phyloP scores from a whole-genome alignment of 2,329 filamentous ascomycete genomes.

The Monosporascus ibericus region DNA sequence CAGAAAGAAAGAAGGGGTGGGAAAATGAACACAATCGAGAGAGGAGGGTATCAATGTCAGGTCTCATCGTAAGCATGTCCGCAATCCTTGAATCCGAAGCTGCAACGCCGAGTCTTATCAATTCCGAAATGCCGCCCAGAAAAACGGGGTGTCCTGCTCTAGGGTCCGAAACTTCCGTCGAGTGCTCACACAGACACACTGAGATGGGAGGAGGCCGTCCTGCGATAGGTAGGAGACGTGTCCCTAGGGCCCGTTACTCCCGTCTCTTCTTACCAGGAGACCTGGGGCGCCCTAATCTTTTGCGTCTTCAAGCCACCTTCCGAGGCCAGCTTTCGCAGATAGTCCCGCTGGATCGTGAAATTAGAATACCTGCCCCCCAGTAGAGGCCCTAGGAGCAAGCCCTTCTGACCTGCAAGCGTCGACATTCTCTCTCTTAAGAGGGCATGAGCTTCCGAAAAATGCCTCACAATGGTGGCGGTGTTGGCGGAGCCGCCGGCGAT shows the following conservation, averaged over 20 bases:
- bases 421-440: slow-evolving; percentile 53
- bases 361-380: slow-evolving; percentile 73
- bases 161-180: too few relatives aligned
- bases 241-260: too few relatives aligned
- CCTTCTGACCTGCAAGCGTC: slow-evolving; percentile 33
- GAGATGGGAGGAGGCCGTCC: too few relatives aligned
- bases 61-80: neutral
- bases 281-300: too few relatives aligned
- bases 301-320: slow-evolving; percentile 5
- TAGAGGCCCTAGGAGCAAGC: slow-evolving; percentile 58
- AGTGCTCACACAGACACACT: too few relatives aligned
- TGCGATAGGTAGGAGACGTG: too few relatives aligned
- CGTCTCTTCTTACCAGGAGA: too few relatives aligned
- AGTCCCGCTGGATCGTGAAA: slow-evolving; percentile 64
- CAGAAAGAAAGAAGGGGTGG: neutral
- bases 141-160: too few relatives aligned
- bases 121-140: too few relatives aligned
- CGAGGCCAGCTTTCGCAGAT: slow-evolving; percentile 48
- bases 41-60: neutral
- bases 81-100: neutral
- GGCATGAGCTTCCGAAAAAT: slow-evolving; percentile 61
- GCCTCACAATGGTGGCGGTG: slow-evolving; percentile 58
- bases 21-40: neutral
- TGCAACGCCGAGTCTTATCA: neutral
- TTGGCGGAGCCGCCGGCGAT: slow-evolving; percentile 81